Base-by-base conservation (phyloP, 192 early-diverging fungal species). In the Geosiphon pyriformis region DNA sequence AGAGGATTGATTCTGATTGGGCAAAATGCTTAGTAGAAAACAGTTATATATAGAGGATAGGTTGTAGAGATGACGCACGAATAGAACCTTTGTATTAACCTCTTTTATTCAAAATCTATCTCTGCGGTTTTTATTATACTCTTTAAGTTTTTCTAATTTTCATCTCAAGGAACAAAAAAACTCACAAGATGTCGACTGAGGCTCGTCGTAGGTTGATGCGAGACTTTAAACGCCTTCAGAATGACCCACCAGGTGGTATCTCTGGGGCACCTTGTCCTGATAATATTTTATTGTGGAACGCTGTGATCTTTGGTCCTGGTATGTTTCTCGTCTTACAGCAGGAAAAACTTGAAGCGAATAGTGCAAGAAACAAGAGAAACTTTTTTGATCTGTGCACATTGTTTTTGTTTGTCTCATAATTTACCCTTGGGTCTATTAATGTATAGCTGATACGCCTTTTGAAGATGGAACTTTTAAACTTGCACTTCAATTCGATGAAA, bases 241-340 rank as follows among this genome's bases (percentile, higher is more conserved):
- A 86, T 53, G 96, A 99, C 72, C 91, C 96, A 20, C 92, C 94
- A 29, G 93, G 86, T 62, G 82, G 90, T 32, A 87, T 92, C 54
- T 87, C 87, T 11, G 96, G 95, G 20, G 89, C 94, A 0, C 96
- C 96, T 15, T 92, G 90, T 72, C 82, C 91, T 1, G 95, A 98
- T 82, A 98, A 98, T 74, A 96, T 98, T 64, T 89, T 97, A 82
- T 63, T 92, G 48, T 97, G 96, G 96, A 98, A 99, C 72, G 96
- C 95, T 15, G 95, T 99, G n/a, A 99, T 99, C 73, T 99, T 99
- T 78, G 96, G 91, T 17, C 90, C 90, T 35, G 84, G 82, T 82
- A 76, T 75, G 71, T 56, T 23, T 32, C 18, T 57, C 18, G 11
- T 10, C 10, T 56, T 57, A 29, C 18, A 52, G 22, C 51, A 23